Conservation (phyloP, 225 moss, liverwort and hornwort species). For the Bryoerythrophyllum caledonicum region DNA sequence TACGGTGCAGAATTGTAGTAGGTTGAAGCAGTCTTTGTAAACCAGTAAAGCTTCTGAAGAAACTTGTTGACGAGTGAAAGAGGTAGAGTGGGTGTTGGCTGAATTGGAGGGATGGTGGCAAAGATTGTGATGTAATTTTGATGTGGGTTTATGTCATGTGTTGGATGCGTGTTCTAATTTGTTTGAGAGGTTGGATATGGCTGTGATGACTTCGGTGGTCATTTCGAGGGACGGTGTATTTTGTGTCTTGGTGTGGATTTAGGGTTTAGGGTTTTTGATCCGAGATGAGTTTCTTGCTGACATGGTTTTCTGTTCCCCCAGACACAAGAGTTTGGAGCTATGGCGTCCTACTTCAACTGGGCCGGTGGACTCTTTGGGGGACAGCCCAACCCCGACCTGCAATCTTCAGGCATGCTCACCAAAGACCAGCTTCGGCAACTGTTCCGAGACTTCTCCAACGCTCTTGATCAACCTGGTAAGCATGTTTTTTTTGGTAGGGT, state of each 20-base stretch:
- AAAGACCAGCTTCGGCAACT: conserved; percentile 58
- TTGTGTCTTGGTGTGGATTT: background rate
- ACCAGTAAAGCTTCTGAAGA: background rate
- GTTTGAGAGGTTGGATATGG: background rate
- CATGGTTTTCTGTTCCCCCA: no score
- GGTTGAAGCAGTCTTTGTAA: background rate
- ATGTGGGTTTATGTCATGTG: background rate
- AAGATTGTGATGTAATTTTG: background rate
- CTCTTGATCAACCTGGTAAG: conserved; percentile 63
- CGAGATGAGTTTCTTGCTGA: background rate
- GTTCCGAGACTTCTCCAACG: conserved; percentile 54
- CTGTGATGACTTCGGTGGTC: background rate
- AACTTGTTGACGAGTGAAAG: background rate
- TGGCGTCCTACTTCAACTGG: conserved; percentile 57
- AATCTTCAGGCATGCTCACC: conserved; percentile 61
- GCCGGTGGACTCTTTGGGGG: conserved; percentile 43
- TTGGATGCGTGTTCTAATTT: no score
- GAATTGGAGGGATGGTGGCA: background rate
- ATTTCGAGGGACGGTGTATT: background rate
- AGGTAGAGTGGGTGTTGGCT: background rate
- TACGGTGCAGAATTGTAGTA: background rate
- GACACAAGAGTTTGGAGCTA: conserved; percentile 13
- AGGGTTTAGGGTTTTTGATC: background rate
- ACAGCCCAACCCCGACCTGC: conserved; percentile 42
- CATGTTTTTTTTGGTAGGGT: background rate